phyloP scores from a whole-genome alignment of 495 filamentous ascomycete species.

The Aspergillus indologenus region DNA sequence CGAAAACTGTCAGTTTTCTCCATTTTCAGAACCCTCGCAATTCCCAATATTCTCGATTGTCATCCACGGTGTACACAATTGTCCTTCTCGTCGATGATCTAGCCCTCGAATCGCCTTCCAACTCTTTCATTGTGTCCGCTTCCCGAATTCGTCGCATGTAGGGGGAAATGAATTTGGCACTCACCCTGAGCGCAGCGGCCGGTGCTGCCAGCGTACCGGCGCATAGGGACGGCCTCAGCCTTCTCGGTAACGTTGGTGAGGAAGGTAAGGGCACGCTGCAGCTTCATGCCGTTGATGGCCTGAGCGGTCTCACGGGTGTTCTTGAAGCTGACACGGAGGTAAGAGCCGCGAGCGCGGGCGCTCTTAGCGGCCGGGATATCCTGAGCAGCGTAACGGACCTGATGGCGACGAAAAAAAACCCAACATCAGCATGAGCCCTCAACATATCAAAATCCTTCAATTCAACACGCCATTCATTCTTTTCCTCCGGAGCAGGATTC shows the following conservation, averaged over 20 bases:
- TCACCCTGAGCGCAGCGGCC: slow-evolving; percentile 95
- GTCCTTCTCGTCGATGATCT: neutral
- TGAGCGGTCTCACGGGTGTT: slow-evolving; percentile 99
- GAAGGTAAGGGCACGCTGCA: slow-evolving; percentile 88
- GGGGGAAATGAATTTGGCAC: slow-evolving; percentile 33
- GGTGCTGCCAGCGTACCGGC: slow-evolving; percentile 89
- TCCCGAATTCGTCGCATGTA: neutral
- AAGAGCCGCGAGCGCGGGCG: slow-evolving; percentile 94
- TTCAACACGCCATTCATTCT: neutral
- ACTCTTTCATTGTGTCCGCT: neutral
- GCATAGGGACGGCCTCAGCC: slow-evolving; percentile 95
- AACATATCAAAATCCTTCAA: neutral
- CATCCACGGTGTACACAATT: neutral
- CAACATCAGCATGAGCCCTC: slow-evolving; percentile 30
- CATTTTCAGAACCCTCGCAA: neutral
- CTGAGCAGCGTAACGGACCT: slow-evolving; percentile 98
- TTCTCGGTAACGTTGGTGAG: slow-evolving; percentile 95
- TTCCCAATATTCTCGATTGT: neutral
- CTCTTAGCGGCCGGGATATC: slow-evolving; percentile 86
- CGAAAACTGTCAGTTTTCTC: slow-evolving; percentile 23
- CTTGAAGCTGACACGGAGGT: slow-evolving; percentile 99
- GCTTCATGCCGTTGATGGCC: slow-evolving; percentile 98
- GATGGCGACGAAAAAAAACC: slow-evolving; percentile 24
- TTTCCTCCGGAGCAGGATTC: slow-evolving; percentile 10
- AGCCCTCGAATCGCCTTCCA: neutral